Percentiles rank a stretch among this genome's conserved stretches.
phyloP scores from a whole-genome alignment of 164 flowering plant species.

The Vitis rupestris region DNA sequence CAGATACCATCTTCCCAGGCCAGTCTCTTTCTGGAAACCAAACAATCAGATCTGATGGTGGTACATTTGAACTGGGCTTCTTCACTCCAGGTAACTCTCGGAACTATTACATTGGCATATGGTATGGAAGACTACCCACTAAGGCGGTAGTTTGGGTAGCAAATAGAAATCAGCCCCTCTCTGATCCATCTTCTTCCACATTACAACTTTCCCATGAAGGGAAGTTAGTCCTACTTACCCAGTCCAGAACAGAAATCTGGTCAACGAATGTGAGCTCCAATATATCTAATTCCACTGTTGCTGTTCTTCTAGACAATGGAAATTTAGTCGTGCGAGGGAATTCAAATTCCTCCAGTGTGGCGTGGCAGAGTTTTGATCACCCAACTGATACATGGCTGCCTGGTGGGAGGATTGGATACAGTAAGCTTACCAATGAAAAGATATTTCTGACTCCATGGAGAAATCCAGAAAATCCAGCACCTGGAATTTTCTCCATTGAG shows the following conservation, averaged over 20 bases:
- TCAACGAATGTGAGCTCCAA: constrained; percentile 20
- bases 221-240: constrained; percentile 16
- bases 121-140: constrained; percentile 12
- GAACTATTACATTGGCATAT: constrained; percentile 28
- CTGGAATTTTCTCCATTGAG: constrained; percentile 17
- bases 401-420: constrained; percentile 16
- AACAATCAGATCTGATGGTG: no score
- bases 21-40: no score
- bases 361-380: constrained; percentile 27
- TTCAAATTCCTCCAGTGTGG: background rate
- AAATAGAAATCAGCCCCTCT: constrained; percentile 20
- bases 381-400: constrained; percentile 22
- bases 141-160: constrained; percentile 29
- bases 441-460: constrained; percentile 16
- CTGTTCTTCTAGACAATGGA: constrained; percentile 28
- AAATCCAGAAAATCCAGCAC: constrained; percentile 16
- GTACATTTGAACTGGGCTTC: constrained; percentile 18
- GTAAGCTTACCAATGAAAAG: background rate
- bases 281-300: constrained; percentile 10
- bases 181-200: constrained; percentile 2
- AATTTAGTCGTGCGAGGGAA: constrained; percentile 26
- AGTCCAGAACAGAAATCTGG: constrained; percentile 24
- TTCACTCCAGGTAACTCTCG: constrained; percentile 25
- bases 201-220: constrained; percentile 21
- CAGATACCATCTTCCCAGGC: no score